These are phyloP conservation scores for Coniosporium apollinis DNA, from an alignment of 495 filamentous ascomycete genomes.

Conservation along the genomic window DNA sequence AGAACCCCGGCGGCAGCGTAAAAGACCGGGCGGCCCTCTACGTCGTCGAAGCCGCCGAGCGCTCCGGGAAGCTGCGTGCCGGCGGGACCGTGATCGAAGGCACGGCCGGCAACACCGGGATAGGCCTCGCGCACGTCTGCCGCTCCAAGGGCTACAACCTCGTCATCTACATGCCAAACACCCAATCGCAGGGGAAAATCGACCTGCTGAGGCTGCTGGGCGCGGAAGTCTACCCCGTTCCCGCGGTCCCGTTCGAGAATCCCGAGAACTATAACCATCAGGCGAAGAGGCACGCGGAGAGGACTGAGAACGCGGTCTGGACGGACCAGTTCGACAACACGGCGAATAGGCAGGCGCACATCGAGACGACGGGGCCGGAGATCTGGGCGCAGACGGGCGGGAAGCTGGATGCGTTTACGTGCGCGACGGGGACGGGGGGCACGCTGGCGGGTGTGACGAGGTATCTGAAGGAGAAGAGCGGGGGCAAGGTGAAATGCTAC, in stretches of 20 bases:
- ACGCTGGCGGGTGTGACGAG: slow-evolving; percentile 81
- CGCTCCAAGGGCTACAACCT: slow-evolving; percentile 82
- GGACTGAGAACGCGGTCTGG: slow-evolving; percentile 82
- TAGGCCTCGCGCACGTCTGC: slow-evolving; percentile 93
- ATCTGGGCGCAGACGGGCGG: slow-evolving; percentile 91
- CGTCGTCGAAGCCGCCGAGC: slow-evolving; percentile 85
- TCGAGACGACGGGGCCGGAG: slow-evolving; percentile 93
- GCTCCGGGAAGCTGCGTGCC: slow-evolving; percentile 58
- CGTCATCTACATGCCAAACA: slow-evolving; percentile 99
- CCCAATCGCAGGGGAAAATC: slow-evolving; percentile 94
- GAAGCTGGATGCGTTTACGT: slow-evolving; percentile 84
- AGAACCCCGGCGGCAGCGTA: slow-evolving; percentile 90
- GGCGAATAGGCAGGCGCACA: slow-evolving; percentile 83
- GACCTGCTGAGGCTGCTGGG: slow-evolving; percentile 81
- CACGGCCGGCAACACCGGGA: slow-evolving; percentile 94
- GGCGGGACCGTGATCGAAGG: slow-evolving; percentile 95
- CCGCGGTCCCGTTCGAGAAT: slow-evolving; percentile 91
- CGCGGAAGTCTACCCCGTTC: slow-evolving; percentile 96
- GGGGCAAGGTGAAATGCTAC: slow-evolving; percentile 70
- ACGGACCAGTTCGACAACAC: slow-evolving; percentile 98
- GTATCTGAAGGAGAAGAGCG: slow-evolving; percentile 71
- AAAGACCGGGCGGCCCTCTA: slow-evolving; percentile 95
- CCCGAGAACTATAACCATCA: slow-evolving; percentile 97
- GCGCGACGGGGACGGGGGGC: slow-evolving; percentile 82
- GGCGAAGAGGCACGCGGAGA: slow-evolving; percentile 73